A percentile compares a stretch with the other conserved stretches of the same genome.
Evolutionary conservation across 2,329 filamentous ascomycete genomes (phyloP).

Genomic region (Dothideomycetidae sp.): DNA sequence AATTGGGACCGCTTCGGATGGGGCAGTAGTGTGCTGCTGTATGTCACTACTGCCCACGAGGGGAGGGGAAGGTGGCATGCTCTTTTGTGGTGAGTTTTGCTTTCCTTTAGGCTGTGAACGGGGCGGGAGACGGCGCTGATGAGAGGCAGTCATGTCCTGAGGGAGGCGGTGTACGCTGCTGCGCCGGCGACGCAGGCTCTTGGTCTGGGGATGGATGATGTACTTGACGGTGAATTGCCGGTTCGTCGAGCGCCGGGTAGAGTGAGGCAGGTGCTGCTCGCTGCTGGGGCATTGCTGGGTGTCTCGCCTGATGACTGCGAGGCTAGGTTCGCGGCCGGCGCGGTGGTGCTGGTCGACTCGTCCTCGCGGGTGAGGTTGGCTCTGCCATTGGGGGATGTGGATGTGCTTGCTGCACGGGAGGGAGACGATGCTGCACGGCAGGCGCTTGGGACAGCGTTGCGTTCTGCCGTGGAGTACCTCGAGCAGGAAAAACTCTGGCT

Average conservation of each 20-base stretch:
- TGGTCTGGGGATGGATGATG: neutral
- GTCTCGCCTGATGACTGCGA: neutral
- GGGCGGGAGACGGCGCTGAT: neutral
- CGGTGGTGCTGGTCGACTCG: slow-evolving; percentile 4
- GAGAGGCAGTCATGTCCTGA: slow-evolving; percentile 2
- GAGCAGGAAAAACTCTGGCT: slow-evolving; percentile 8
- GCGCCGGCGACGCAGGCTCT: neutral
- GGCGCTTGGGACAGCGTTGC: slow-evolving; percentile 1
- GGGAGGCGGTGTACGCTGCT: neutral
- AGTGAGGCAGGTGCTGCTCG: neutral
- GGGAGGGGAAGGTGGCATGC: slow-evolving; percentile 2
- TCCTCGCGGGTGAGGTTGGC: slow-evolving; percentile 1
- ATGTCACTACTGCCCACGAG: neutral
- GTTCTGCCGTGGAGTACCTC: slow-evolving; percentile 3
- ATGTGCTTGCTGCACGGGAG: slow-evolving; percentile 2
- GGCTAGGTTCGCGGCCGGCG: slow-evolving; percentile 1
- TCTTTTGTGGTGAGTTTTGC: slow-evolving; percentile 4
- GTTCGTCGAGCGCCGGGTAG: neutral
- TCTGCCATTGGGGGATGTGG: slow-evolving; percentile 2
- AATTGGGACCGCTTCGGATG: slow-evolving; percentile 2
- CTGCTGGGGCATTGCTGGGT: neutral
- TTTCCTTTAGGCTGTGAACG: neutral
- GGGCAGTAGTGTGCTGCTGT: slow-evolving; percentile 4
- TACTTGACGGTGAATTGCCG: neutral
- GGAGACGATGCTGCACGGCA: neutral